Conservation (phyloP, 2,329 filamentous ascomycete species). For the Tolypocladium ophioglossoides region DNA sequence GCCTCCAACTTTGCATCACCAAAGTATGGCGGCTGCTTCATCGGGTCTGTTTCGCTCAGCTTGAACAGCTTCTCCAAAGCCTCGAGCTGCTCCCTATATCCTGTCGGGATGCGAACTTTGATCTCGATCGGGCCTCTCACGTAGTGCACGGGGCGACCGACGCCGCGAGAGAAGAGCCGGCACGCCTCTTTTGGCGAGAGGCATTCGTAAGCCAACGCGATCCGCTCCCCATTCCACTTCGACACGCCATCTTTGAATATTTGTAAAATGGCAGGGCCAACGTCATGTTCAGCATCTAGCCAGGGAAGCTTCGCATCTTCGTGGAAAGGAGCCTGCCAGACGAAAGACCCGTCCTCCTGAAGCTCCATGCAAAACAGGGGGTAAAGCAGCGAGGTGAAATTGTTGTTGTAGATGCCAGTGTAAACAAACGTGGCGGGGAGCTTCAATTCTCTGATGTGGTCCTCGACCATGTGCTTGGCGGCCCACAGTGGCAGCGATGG, state of each 20-base stretch:
- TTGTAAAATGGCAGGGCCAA: conserved; percentile 83
- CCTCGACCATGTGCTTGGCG: conserved; percentile 84
- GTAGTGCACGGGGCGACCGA: conserved; percentile 71
- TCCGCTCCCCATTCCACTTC: conserved; percentile 70
- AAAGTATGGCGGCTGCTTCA: conserved; percentile 54
- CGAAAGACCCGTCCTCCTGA: conserved; percentile 72
- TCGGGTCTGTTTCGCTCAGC: conserved; percentile 36
- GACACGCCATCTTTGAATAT: conserved; percentile 87
- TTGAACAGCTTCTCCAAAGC: conserved; percentile 51
- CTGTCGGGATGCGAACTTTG: conserved; percentile 74
- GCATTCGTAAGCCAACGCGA: conserved; percentile 85
- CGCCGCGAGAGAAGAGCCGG: conserved; percentile 64
- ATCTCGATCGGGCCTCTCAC: conserved; percentile 69
- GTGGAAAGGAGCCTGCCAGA: conserved; percentile 91
- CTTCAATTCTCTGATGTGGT: conserved; percentile 74
- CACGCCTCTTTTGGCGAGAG: conserved; percentile 78
- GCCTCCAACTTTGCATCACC: conserved; percentile 45
- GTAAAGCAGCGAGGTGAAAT: conserved; percentile 88
- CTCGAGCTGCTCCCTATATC: conserved; percentile 81
- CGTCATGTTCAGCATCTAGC: conserved; percentile 93
- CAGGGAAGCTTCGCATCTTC: conserved; percentile 82
- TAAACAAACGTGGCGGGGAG: conserved; percentile 89
- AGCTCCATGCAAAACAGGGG: conserved; percentile 94
- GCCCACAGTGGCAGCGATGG: conserved; percentile 83
- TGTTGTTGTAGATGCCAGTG: conserved; percentile 97